Evolutionary conservation across 805 yeast species (phyloP), one percentile per base, ranked within the genome.

Genomic region (Metschnikowia drakensbergensis): DNA sequence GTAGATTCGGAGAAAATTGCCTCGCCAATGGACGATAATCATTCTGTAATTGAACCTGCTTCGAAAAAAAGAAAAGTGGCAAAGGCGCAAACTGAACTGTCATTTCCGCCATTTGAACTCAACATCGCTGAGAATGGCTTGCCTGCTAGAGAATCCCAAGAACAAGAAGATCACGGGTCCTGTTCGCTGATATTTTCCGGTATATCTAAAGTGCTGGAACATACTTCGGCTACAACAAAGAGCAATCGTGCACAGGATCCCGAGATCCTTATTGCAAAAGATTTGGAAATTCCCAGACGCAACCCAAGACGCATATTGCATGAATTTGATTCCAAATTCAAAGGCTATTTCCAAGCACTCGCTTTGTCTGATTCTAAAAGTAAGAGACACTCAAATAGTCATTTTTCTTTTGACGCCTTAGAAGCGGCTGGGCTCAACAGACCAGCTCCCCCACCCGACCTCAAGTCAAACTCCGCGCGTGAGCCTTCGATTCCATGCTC

Each of bases 401-500:
- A 40, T n/a, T 40, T 40, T 25, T 40, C 43, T 6, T 40, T 40
- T 13, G 43, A 40, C n/a, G 43, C 43, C 8, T 10, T 36, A 29
- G 32, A 40, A 11, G 32, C 29, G 9, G 36, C 22, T 3, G 23
- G n/a, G 22, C 23, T 40, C 17, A 6, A n/a, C 29, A 28, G 32
- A 17, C 30, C 43, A 11, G 11, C 36, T 8, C 29, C 43, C n/a
- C 43, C 43, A 3, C 11, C 35, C 10, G 43, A 31, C 5, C 13
- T 28, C 32, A 27, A 37, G 32, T 27, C 36, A 22, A 13, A 8
- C 4, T 40, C 31, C 36, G 29, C 31, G 43, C 36, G 35, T 23
- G 34, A 23, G 43, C 36, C 29, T 5, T 22, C 29, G n/a, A 46
- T 29, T 26, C 45, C 47, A 6, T 48, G 46, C 28, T 31, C 50